A percentile compares a stretch with the other conserved stretches of the same genome.
Evolutionary conservation across 1,284 basidiomycete species (phyloP).

Genomic region (Xerocomus nothofagi): DNA sequence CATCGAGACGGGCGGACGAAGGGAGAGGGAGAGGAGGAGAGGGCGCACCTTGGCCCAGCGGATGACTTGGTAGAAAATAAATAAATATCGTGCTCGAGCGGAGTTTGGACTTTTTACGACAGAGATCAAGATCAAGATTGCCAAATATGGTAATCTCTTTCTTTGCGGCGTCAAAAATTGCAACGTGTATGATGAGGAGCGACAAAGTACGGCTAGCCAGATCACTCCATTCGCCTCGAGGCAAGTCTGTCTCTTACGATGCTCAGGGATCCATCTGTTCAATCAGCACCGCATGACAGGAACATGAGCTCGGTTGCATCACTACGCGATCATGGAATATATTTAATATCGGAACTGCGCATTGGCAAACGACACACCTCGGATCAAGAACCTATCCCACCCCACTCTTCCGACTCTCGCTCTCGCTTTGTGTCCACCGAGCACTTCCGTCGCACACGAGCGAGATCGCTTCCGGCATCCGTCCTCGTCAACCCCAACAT

Average conservation of each 20-base stretch:
- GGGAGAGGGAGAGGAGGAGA: no score
- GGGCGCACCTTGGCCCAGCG: not conserved
- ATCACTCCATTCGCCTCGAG: constrained; percentile 7
- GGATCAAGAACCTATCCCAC: constrained; percentile 25
- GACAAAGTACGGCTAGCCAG: not conserved
- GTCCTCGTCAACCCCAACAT: constrained; percentile 53
- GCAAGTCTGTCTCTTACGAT: not conserved
- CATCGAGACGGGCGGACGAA: constrained; percentile 9
- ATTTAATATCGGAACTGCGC: not conserved
- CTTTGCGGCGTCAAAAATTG: not conserved
- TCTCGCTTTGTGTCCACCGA: constrained; percentile 8
- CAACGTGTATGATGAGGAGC: constrained; percentile 14
- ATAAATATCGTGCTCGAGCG: constrained; percentile 19
- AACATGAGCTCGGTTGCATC: not conserved
- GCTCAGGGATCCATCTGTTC: not conserved
- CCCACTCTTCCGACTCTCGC: constrained; percentile 26
- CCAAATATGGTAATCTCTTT: not conserved
- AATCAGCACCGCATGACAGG: not conserved
- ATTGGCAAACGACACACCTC: not conserved
- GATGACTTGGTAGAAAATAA: constrained; percentile 2
- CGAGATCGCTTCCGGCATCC: constrained; percentile 48
- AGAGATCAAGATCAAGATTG: not conserved
- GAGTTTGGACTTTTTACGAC: constrained; percentile 25
- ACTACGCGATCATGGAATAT: not conserved
- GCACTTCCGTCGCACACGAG: constrained; percentile 16